Conservation (phyloP, 257 asterid species). For the Ajuga chamaepitys region DNA sequence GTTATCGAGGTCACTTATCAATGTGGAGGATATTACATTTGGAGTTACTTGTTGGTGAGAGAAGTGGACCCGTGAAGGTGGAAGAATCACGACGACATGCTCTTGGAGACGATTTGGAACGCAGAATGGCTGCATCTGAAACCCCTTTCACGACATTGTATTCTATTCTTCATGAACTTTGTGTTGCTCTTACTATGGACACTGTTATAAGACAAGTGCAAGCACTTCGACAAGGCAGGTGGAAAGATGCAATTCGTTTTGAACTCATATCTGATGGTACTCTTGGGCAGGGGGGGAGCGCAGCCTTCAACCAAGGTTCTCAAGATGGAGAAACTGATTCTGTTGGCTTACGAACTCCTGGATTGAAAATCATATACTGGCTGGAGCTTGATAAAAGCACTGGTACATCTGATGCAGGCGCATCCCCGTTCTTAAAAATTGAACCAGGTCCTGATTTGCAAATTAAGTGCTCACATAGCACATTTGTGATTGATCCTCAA, state of each 20-base stretch:
- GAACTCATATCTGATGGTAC: constrained; percentile 91
- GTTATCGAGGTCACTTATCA: constrained; percentile 94
- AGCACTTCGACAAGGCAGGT: constrained; percentile 81
- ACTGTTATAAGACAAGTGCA: constrained; percentile 94
- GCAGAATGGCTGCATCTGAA: constrained; percentile 94
- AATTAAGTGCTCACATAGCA: constrained; percentile 82
- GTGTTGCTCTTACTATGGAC: constrained; percentile 94
- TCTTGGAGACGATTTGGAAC: constrained; percentile 97
- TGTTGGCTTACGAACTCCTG: constrained; percentile 81
- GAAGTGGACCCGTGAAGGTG: constrained; percentile 67
- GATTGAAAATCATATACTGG: constrained; percentile 90
- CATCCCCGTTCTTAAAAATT: constrained; percentile 72
- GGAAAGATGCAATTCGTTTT: constrained; percentile 97
- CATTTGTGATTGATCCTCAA: constrained; percentile 85
- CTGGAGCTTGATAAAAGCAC: constrained; percentile 73
- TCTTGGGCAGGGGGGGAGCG: constrained; percentile 57
- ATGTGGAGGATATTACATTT: constrained; percentile 96
- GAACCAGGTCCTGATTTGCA: constrained; percentile 91
- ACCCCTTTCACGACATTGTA: constrained; percentile 70
- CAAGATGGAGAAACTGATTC: constrained; percentile 86
- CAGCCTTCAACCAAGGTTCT: constrained; percentile 37
- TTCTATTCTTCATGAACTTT: constrained; percentile 85
- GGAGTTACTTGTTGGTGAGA: constrained; percentile 96
- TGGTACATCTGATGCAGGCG: constrained; percentile 54
- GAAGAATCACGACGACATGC: constrained; percentile 90